Evolutionary conservation across 805 yeast genomes (phyloP), one percentile per base, ranked within the genome.

Genomic region (Ogataea parapolymorpha): DNA sequence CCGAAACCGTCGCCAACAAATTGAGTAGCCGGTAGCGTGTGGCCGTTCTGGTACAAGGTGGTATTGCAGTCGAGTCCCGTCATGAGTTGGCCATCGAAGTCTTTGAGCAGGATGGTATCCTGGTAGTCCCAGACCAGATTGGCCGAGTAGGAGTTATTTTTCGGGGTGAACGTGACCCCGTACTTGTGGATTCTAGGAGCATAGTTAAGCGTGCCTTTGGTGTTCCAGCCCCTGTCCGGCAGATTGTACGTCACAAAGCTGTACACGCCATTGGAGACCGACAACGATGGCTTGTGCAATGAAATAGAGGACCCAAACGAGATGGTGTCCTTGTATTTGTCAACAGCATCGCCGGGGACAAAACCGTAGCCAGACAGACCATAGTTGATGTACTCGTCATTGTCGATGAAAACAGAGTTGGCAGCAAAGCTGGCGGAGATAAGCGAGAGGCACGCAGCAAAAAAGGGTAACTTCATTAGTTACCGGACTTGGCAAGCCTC

Each of bases 151-250:
- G 60, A 52, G 11, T 45, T 33, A 26, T 53, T 37, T 28, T 13
- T 18, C 16, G 65, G 63, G 10, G 58, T 54, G 41, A 58, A 59
- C 6, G 38, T 40, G 31, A 50, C 59, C 11, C 35, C 48, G 39
- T 36, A 60, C 41, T 53, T 48, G 36, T 51, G 52, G 28, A 61
- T 48, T 46, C 66, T 50, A n/a, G 58, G 43, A 31, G 39, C 50
- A 29, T 45, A 56, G 45, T 59, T 55, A 22, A 59, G 45, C 12
- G 66, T 60, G 32, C 66, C 66, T 9, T 57, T 39, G 20, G 62
- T 51, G 44, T 61, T 61, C 58, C 57, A 58, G 37, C 66, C 66
- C 41, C 66, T 56, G 39, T 61, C 66, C 9, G 65, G 65, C 25
- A 61, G 49, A 29, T 53, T 52, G 47, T 54, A 60, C 4, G 60